These are phyloP conservation scores for Pyrus hybrid DNA, from an alignment of 331 rosid species.

Conservation along the genomic window DNA sequence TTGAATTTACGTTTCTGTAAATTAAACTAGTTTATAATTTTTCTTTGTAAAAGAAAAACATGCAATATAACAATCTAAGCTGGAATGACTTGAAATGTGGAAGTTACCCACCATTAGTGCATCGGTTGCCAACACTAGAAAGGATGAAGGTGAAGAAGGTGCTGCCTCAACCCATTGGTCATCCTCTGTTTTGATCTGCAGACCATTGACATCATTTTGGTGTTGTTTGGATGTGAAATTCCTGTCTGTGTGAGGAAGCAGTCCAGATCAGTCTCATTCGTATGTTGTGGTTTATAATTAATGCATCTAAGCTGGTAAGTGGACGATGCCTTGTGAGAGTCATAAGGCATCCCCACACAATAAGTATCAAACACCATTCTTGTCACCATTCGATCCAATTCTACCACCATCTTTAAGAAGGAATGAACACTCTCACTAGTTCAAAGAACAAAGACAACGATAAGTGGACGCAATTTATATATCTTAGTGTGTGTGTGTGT, in stretches of 20 bases:
- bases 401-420: constrained; percentile 5
- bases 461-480: neutral
- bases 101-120: constrained; percentile 3
- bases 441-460: neutral
- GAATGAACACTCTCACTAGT: constrained; percentile 5
- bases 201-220: constrained; percentile 13
- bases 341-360: constrained; percentile 1
- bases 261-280: constrained; percentile 5
- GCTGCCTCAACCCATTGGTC: constrained; percentile 14
- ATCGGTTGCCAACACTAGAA: constrained; percentile 13
- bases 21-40: too few species aligned
- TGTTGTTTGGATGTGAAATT: constrained; percentile 14
- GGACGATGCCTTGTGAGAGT: constrained; percentile 1
- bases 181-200: constrained; percentile 19
- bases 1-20: too few species aligned
- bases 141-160: constrained; percentile 4
- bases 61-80: too few species aligned
- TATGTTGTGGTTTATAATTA: neutral
- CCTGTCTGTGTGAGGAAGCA: constrained; percentile 12
- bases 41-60: too few species aligned
- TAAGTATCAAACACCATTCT: constrained; percentile 24
- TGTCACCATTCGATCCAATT: constrained; percentile 9
- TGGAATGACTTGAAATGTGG: neutral
- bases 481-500: too few species aligned
- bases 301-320: constrained; percentile 10